A percentile compares a stretch with the other conserved stretches of the same genome.
phyloP scores from a whole-genome alignment of 495 filamentous ascomycete genomes.

The Bacidia gigantensis region DNA sequence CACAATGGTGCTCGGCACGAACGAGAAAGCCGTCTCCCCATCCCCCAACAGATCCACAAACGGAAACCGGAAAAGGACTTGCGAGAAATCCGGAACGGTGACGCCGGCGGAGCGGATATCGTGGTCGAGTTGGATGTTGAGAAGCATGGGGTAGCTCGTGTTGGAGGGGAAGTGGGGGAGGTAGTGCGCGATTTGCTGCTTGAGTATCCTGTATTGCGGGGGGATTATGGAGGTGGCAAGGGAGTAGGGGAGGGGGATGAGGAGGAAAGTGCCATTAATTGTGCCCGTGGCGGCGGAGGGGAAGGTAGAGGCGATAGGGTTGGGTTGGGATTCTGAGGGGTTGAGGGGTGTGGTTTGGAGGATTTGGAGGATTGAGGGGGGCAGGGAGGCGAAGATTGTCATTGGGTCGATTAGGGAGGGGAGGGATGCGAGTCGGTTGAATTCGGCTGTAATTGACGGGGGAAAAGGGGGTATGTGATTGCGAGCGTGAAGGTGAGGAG shows the following conservation, averaged over 20 bases:
- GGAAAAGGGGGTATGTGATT: conserved; percentile 1
- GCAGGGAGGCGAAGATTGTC: neutral
- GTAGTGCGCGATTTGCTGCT: neutral
- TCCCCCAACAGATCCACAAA: conserved; percentile 9
- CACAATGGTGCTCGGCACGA: neutral
- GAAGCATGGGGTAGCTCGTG: neutral
- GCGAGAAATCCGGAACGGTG: conserved; percentile 5
- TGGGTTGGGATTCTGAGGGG: conserved; percentile 1
- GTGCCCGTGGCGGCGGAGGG: conserved; percentile 4
- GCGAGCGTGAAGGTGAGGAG: neutral
- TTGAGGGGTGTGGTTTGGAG: neutral
- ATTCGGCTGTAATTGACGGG: neutral
- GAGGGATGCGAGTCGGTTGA: neutral
- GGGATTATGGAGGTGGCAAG: conserved; percentile 4
- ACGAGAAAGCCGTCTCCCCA: conserved; percentile 2
- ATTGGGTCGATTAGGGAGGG: conserved; percentile 3
- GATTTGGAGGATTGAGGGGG: neutral
- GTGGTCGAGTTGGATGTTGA: conserved; percentile 8
- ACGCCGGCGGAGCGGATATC: neutral
- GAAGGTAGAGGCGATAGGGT: conserved; percentile 1
- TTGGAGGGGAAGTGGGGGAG: conserved; percentile 1
- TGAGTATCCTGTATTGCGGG: conserved; percentile 5
- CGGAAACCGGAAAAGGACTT: conserved; percentile 6
- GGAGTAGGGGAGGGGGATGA: conserved; percentile 3
- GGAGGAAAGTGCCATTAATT: conserved; percentile 5